These are phyloP conservation scores for Hordeum vulgare DNA, from an alignment of 176 grass and related monocot genomes.

Conservation along the genomic window DNA sequence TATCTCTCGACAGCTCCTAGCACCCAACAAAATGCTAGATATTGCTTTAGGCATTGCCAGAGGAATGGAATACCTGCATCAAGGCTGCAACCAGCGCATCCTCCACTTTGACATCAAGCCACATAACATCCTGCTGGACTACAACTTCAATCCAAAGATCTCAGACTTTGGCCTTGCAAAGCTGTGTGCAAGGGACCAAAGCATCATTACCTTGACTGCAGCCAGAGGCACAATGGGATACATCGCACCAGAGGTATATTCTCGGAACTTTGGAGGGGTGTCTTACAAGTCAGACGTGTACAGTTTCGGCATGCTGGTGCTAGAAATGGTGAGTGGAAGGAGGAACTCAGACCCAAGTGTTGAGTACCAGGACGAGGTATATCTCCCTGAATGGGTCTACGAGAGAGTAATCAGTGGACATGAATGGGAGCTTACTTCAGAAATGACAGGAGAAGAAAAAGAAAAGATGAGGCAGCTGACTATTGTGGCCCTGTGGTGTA, in stretches of 20 bases:
- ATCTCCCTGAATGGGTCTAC: conserved; percentile 48
- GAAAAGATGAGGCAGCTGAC: conserved; percentile 22
- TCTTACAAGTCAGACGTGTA: conserved; percentile 56
- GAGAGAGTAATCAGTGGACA: neutral
- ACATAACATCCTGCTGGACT: conserved; percentile 50
- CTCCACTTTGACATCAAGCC: conserved; percentile 76
- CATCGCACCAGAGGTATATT: conserved; percentile 42
- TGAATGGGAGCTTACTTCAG: neutral
- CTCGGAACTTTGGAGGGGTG: conserved; percentile 23
- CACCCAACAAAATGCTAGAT: conserved; percentile 10
- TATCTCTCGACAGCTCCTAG: neutral
- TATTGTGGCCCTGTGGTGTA: conserved; percentile 56
- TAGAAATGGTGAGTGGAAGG: conserved; percentile 52
- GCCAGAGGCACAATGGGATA: conserved; percentile 48
- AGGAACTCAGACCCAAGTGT: conserved; percentile 45
- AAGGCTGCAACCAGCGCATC: conserved; percentile 57
- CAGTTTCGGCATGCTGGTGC: conserved; percentile 39
- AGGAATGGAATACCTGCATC: conserved; percentile 66
- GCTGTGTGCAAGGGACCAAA: conserved; percentile 54
- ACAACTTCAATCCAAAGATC: conserved; percentile 47
- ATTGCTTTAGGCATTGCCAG: conserved; percentile 37
- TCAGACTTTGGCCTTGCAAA: conserved; percentile 67
- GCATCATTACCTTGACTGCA: conserved; percentile 35
- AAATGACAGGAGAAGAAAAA: conserved; percentile 3
- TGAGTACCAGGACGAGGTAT: conserved; percentile 10